A percentile compares a stretch with the other conserved stretches of the same genome.
Conservation (phyloP, 768 basidiomycete species). For the Mycena capillaripes region DNA sequence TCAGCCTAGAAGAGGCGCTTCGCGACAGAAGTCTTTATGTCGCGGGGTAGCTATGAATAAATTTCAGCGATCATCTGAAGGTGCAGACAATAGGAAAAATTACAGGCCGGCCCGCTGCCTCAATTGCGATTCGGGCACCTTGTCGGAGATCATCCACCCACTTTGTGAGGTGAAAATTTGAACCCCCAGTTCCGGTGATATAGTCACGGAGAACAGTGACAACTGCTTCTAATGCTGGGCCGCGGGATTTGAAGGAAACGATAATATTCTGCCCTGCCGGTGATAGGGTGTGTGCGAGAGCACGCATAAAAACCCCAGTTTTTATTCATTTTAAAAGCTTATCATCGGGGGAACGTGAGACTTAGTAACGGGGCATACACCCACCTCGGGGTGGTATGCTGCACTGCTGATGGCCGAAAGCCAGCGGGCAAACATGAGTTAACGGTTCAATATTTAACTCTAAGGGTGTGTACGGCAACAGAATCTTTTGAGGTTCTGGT, state of each 20-base stretch:
- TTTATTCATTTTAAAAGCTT: too few species aligned
- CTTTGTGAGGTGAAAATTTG: not conserved
- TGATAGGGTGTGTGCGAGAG: too few species aligned
- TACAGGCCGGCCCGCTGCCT: not conserved
- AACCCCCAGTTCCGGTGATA: slow-evolving; percentile 12
- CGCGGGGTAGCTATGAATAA: not conserved
- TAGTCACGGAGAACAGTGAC: not conserved
- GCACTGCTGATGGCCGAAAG: too few species aligned
- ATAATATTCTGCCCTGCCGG: not conserved
- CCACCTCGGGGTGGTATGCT: too few species aligned
- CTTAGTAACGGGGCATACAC: too few species aligned
- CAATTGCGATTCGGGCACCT: slow-evolving; percentile 2
- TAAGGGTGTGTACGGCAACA: too few species aligned
- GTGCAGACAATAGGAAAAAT: not conserved
- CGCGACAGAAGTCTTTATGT: not conserved
- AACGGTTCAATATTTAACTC: too few species aligned
- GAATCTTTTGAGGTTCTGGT: too few species aligned
- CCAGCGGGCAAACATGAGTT: too few species aligned
- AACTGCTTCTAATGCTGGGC: not conserved
- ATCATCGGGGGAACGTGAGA: too few species aligned
- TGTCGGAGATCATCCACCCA: slow-evolving; percentile 9
- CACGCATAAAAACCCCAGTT: too few species aligned
- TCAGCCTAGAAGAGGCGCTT: not conserved
- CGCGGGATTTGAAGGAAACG: slow-evolving; percentile 14
- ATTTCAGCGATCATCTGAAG: not conserved